These are phyloP conservation scores for Pythium biforme DNA, from an alignment of 352 stramenopile species.

Conservation along the genomic window DNA sequence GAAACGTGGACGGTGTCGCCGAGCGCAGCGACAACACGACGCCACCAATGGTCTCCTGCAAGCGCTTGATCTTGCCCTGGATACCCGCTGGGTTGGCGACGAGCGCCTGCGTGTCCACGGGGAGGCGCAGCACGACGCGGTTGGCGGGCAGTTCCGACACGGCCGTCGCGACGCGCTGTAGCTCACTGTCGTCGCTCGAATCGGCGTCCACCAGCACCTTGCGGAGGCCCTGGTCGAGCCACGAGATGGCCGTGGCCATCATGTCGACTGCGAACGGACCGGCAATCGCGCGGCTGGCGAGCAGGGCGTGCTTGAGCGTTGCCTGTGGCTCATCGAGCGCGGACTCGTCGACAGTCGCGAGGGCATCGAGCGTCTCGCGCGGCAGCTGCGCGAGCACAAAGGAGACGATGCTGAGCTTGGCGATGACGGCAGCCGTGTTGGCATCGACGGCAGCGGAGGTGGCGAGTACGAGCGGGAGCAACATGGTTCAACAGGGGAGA, in stretches of 20 bases:
- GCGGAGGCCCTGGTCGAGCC: slow-evolving; percentile 62
- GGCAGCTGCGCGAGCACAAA: slow-evolving; percentile 41
- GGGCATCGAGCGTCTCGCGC: slow-evolving; percentile 27
- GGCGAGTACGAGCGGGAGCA: slow-evolving; percentile 30
- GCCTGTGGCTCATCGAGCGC: slow-evolving; percentile 29
- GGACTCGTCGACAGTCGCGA: slow-evolving; percentile 12
- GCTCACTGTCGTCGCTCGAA: slow-evolving; percentile 42
- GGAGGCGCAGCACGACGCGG: slow-evolving; percentile 62
- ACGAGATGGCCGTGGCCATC: slow-evolving; percentile 50
- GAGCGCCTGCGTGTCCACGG: slow-evolving; percentile 37
- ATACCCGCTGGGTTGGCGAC: slow-evolving; percentile 18
- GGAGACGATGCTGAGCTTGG: slow-evolving; percentile 47
- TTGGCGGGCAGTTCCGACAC: slow-evolving; percentile 60
- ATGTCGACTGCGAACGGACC: slow-evolving; percentile 62
- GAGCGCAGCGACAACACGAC: slow-evolving; percentile 46
- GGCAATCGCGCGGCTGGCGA: slow-evolving; percentile 48
- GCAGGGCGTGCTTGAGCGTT: slow-evolving; percentile 42
- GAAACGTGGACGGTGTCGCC: slow-evolving; percentile 17
- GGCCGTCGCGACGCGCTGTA: slow-evolving; percentile 52
- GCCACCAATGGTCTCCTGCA: slow-evolving; percentile 37
- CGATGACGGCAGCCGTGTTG: slow-evolving; percentile 21
- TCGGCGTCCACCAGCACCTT: slow-evolving; percentile 56
- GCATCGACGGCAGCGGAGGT: not conserved
- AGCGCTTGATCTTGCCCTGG: slow-evolving; percentile 36
- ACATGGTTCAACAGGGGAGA: slow-evolving; percentile 25